Percentiles rank a stretch among this genome's conserved stretches.
These are phyloP conservation scores for Chrysochromulina tobinii DNA, from an alignment of 78 protist species.

Conservation along the genomic window DNA sequence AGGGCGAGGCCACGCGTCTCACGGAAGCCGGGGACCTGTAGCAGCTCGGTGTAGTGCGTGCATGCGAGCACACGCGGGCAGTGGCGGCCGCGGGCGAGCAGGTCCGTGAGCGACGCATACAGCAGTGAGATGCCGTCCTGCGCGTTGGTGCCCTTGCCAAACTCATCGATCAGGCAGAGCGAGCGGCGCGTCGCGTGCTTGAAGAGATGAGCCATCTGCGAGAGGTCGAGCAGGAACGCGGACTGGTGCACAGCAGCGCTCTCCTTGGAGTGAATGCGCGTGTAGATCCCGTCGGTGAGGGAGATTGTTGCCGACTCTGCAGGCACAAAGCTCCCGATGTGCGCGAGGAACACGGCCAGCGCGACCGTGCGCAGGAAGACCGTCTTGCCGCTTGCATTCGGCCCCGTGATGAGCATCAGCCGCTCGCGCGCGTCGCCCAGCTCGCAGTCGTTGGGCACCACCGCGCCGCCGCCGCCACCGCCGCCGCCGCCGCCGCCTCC, in stretches of 20 bases:
- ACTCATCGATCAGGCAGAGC: constrained; percentile 65
- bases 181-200: background rate
- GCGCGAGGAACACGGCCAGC: constrained; percentile 49
- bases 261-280: constrained; percentile 33
- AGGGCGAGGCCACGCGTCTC: background rate
- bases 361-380: constrained; percentile 52
- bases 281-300: constrained; percentile 43
- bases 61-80: constrained; percentile 24
- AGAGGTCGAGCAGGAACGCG: constrained; percentile 59
- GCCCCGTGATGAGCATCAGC: constrained; percentile 48
- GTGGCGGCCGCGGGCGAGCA: background rate
- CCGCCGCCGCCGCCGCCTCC: too few relatives aligned
- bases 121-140: constrained; percentile 29
- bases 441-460: constrained; percentile 49
- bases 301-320: constrained; percentile 55
- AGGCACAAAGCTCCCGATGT: constrained; percentile 72
- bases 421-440: background rate
- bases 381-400: constrained; percentile 59
- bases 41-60: constrained; percentile 55
- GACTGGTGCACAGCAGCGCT: background rate
- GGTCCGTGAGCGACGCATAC: background rate
- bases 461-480: too few relatives aligned
- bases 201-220: constrained; percentile 44
- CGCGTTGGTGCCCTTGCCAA: constrained; percentile 70
- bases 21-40: background rate